Conservation (phyloP, 768 basidiomycete species). For the Suillus lakei region DNA sequence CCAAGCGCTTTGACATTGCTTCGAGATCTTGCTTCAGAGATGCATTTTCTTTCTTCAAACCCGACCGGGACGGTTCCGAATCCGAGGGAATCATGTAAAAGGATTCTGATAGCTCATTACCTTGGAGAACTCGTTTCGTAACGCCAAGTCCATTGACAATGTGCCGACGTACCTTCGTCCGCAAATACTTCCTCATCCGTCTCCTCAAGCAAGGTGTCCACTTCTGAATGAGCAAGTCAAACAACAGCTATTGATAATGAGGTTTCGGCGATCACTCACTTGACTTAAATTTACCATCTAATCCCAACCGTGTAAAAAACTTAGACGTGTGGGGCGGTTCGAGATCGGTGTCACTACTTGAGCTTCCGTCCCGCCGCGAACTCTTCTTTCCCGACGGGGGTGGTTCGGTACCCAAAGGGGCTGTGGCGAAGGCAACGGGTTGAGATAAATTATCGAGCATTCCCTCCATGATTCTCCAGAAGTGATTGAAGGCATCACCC, state of each 20-base stretch:
- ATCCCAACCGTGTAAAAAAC: slow-evolving; percentile 50
- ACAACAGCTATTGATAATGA: neutral
- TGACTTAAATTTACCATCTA: slow-evolving; percentile 25
- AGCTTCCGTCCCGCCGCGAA: slow-evolving; percentile 52
- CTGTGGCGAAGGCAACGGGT: slow-evolving; percentile 78
- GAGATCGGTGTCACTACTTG: slow-evolving; percentile 68
- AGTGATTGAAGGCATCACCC: slow-evolving; percentile 86
- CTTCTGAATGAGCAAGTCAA: slow-evolving; percentile 18
- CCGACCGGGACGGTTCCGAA: slow-evolving; percentile 51
- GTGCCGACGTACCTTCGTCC: slow-evolving; percentile 59
- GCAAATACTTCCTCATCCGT: slow-evolving; percentile 64
- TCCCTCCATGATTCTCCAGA: slow-evolving; percentile 88
- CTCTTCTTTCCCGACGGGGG: slow-evolving; percentile 26
- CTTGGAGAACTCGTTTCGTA: slow-evolving; percentile 34
- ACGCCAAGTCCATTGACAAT: neutral
- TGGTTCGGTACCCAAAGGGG: slow-evolving; percentile 61
- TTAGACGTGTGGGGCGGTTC: slow-evolving; percentile 68
- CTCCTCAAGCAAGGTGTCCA: slow-evolving; percentile 39
- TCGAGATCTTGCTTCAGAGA: slow-evolving; percentile 66
- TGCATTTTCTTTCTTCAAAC: slow-evolving; percentile 69
- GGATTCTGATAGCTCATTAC: slow-evolving; percentile 77
- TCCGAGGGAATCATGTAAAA: slow-evolving; percentile 77
- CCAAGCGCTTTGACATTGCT: slow-evolving; percentile 58
- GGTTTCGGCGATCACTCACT: slow-evolving; percentile 18
- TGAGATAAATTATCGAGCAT: slow-evolving; percentile 88